Base-by-base conservation (phyloP, 2,329 filamentous ascomycete species). In the Claviceps sp. region DNA sequence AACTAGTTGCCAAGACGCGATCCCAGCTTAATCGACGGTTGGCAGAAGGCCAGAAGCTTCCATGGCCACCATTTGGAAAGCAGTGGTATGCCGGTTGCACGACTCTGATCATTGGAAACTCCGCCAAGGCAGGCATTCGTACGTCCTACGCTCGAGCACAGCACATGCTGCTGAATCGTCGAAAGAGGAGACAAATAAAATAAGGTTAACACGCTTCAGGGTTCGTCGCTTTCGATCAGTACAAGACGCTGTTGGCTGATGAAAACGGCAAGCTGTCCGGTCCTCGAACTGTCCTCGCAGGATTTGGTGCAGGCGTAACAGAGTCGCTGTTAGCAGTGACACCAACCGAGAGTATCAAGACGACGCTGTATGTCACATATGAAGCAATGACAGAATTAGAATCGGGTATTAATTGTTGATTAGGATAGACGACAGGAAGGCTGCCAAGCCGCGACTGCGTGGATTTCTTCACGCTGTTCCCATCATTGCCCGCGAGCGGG, bases 51-150 rank as follows among this genome's bases (percentile, higher is more conserved):
- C 76, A 94, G 74, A 96, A 95, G 73, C 78, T 96, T 34, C 89
- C 91, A 50, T 96, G 89, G 87, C 93, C 93, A 44, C 87, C 88
- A 11, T 97, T 97, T 63, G 93, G 93, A 48, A 75, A 72, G 60
- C 89, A 95, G 68, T 98, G 93, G 93, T 98, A 98, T 68, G 91
- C 93, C 13, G 93, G 93, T 40, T 98, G 93, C 72, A 97, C 93
- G 47, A 97, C 93, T 30, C 72, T 96, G 65, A 95, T 98, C 54
- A 89, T 97, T 59, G 93, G 93, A 55, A 98, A 98, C 71, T 94
- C 89, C 50, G 77, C 93, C 65, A 98, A 98, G 73, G 93, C 93
- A 40, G 93, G 89, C 54, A 94, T 97, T 57, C 84, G 89, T 90
- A 78, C 55, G 84, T 75, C 13, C 11, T 13, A 30, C n/a, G 5